Percentiles rank a stretch among this genome's conserved stretches.
Evolutionary conservation across 2,329 filamentous ascomycete genomes (phyloP).

Genomic region (Ambrosiella beaveri): DNA sequence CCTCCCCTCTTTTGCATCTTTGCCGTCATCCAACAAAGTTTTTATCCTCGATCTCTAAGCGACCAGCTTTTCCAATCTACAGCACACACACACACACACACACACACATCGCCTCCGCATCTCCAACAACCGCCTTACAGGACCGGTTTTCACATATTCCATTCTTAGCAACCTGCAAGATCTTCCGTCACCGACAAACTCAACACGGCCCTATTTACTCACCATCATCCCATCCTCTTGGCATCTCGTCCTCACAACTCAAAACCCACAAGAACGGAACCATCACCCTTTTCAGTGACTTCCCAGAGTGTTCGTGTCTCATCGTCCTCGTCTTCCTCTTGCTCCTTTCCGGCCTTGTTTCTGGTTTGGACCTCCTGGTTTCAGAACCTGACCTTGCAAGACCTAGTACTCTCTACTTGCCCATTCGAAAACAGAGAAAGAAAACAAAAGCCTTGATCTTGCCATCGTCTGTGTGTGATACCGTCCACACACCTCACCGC

Average conservation of each 20-base stretch:
- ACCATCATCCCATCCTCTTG: not conserved
- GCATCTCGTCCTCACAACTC: not conserved
- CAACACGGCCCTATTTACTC: not conserved
- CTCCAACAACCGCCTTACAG: not conserved
- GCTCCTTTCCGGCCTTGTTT: slow-evolving; percentile 3
- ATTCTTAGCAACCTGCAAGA: not conserved
- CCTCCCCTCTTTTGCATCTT: not conserved
- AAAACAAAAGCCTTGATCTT: not conserved
- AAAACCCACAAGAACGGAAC: not conserved
- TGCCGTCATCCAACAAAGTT: not conserved
- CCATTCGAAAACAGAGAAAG: too few species aligned
- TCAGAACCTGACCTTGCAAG: not conserved
- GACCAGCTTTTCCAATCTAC: not conserved
- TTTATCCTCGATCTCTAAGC: not conserved
- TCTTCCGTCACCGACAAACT: not conserved
- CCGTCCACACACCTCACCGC: not conserved
- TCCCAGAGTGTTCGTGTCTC: not conserved
- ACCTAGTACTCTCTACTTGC: not conserved
- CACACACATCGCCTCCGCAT: not conserved
- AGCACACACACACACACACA: not conserved
- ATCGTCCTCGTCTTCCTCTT: not conserved
- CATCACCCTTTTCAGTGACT: not conserved
- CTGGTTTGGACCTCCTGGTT: slow-evolving; percentile 8
- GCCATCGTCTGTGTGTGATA: not conserved
- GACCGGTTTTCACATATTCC: not conserved